phyloP scores from a whole-genome alignment of 805 yeast species.

The Yarrowia keelungensis region DNA sequence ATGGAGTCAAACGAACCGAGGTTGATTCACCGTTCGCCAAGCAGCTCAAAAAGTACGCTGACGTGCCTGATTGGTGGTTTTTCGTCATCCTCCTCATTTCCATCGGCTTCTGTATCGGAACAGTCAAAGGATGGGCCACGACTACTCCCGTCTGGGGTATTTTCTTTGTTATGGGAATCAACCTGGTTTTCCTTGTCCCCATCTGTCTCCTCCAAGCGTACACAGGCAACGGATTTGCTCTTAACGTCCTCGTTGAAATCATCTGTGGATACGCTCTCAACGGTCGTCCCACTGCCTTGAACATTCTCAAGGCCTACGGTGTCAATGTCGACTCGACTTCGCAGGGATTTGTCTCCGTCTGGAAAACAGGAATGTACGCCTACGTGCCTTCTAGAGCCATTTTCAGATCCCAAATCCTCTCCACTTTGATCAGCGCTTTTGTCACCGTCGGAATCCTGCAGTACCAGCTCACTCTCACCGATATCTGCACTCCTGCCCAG shows the following conservation, averaged over 20 bases:
- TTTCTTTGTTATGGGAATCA: conserved; percentile 61
- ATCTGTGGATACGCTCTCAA: conserved; percentile 73
- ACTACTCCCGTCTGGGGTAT: conserved; percentile 68
- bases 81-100: conserved; percentile 55
- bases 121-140: conserved; percentile 53
- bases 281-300: conserved; percentile 66
- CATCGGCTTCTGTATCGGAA: conserved; percentile 49
- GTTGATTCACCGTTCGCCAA: conserved; percentile 41
- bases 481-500: conserved; percentile 47
- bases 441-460: conserved; percentile 47
- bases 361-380: conserved; percentile 66
- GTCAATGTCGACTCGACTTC: conserved; percentile 69
- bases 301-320: conserved; percentile 66
- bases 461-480: conserved; percentile 49
- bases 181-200: conserved; percentile 64
- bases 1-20: conserved; percentile 1
- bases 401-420: conserved; percentile 53
- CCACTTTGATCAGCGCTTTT: conserved; percentile 52
- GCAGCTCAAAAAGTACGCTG: conserved; percentile 62
- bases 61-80: conserved; percentile 81
- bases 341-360: conserved; percentile 60
- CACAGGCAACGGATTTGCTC: conserved; percentile 62
- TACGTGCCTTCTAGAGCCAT: conserved; percentile 65
- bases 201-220: conserved; percentile 62
- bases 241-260: conserved; percentile 67